Evolutionary conservation across 257 asterid species (phyloP).

Genomic region (Cynanchum wilfordii): DNA sequence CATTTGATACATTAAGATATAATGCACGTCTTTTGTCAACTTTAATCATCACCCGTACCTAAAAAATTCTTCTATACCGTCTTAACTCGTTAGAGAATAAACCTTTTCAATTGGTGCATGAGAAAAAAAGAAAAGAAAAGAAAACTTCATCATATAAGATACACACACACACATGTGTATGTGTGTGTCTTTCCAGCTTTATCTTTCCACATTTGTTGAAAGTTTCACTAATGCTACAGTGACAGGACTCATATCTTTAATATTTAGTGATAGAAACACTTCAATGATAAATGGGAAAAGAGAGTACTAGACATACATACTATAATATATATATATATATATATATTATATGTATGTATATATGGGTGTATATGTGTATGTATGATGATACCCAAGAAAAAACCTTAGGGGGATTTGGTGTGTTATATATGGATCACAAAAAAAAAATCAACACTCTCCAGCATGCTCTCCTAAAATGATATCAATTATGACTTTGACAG

Average conservation of each 20-base stretch:
- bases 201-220: neutral
- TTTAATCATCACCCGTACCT: too few species aligned
- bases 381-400: conserved; percentile 14
- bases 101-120: too few species aligned
- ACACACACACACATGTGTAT: too few species aligned
- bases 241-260: conserved; percentile 11
- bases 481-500: conserved; percentile 41
- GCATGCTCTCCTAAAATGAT: conserved; percentile 55
- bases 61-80: too few species aligned
- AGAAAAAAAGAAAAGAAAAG: too few species aligned
- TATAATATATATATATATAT: too few species aligned
- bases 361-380: neutral
- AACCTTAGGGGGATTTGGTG: conserved; percentile 26
- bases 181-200: neutral
- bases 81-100: too few species aligned
- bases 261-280: conserved; percentile 41
- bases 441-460: conserved; percentile 23
- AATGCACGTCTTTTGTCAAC: too few species aligned
- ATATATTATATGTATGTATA: neutral
- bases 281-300: conserved; percentile 42
- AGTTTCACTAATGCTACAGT: conserved; percentile 3
- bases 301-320: conserved; percentile 11
- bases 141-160: neutral
- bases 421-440: conserved; percentile 18
- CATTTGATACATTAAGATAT: too few species aligned